Percentiles rank a stretch among this genome's conserved stretches.
phyloP scores from a whole-genome alignment of 2,329 filamentous ascomycete genomes.

The Falciphora oryzae region DNA sequence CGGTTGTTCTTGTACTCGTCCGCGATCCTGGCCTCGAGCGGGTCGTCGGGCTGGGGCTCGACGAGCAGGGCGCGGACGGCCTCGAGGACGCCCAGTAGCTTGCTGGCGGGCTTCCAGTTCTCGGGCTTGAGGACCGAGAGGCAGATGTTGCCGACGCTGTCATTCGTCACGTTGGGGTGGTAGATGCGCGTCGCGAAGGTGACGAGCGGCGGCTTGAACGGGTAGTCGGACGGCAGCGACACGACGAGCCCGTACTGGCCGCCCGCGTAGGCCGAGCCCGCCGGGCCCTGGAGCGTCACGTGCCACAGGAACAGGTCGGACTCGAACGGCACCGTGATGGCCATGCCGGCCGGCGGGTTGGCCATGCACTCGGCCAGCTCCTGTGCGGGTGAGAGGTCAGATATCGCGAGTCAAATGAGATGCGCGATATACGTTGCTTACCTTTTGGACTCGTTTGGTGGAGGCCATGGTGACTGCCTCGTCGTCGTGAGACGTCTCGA shows the following conservation, averaged over 20 bases:
- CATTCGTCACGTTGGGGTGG: conserved; percentile 91
- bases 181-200: conserved; percentile 87
- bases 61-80: conserved; percentile 68
- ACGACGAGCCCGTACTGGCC: conserved; percentile 71
- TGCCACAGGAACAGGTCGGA: conserved; percentile 48
- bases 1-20: conserved; percentile 72
- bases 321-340: conserved; percentile 39
- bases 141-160: conserved; percentile 79
- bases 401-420: too few species aligned
- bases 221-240: conserved; percentile 72
- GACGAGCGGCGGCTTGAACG: conserved; percentile 79
- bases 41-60: conserved; percentile 83
- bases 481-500: not conserved
- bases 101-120: conserved; percentile 86
- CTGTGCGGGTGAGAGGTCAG: conserved; percentile 28
- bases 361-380: conserved; percentile 47
- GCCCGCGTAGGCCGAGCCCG: conserved; percentile 46
- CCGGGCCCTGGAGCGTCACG: conserved; percentile 40
- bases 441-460: conserved; percentile 27
- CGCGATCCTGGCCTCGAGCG: conserved; percentile 79
- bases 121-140: conserved; percentile 76
- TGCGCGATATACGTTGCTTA: conserved; percentile 13
- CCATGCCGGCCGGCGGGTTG: conserved; percentile 41
- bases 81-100: conserved; percentile 68
- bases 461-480: conserved; percentile 20